Conservation (phyloP, 192 early-diverging fungal genomes). For the Entomortierella parvispora region DNA sequence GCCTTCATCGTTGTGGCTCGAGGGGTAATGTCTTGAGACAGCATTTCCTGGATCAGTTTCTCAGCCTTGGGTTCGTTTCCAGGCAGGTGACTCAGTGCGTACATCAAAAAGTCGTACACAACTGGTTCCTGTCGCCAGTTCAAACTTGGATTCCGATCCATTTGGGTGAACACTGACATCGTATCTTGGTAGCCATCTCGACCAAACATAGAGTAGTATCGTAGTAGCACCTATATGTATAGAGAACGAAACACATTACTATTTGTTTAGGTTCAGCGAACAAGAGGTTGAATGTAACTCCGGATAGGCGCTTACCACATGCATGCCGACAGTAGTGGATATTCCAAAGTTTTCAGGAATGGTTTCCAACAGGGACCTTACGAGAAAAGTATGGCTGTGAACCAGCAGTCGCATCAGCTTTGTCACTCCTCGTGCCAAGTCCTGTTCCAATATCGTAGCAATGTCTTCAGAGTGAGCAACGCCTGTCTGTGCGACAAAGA, state of each 20-base stretch:
- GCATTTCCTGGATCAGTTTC: constrained; percentile 24
- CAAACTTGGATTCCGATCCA: constrained; percentile 12
- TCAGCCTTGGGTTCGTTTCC: constrained; percentile 16
- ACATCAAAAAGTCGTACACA: constrained; percentile 33
- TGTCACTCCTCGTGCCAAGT: constrained; percentile 9
- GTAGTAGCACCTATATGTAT: constrained; percentile 5
- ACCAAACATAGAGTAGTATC: constrained; percentile 30
- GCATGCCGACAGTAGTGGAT: constrained; percentile 18
- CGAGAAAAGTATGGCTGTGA: constrained; percentile 33
- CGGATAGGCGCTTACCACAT: constrained; percentile 17
- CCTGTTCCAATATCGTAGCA: constrained; percentile 1
- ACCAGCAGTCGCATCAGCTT: constrained; percentile 27
- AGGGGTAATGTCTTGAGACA: constrained; percentile 26
- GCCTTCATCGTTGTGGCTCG: constrained; percentile 42
- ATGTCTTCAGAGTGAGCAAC: neutral
- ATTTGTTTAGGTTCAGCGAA: neutral
- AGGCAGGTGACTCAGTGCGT: constrained; percentile 22
- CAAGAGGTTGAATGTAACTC: neutral
- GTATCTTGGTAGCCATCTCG: constrained; percentile 16
- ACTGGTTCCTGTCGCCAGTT: constrained; percentile 19
- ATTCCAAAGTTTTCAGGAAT: constrained; percentile 27
- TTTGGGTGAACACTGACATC: constrained; percentile 1
- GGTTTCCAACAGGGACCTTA: constrained; percentile 31
- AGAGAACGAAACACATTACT: neutral
- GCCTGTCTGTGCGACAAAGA: neutral